Conservation (phyloP, 2,329 filamentous ascomycete genomes). For the Lizonia empirigonia region DNA sequence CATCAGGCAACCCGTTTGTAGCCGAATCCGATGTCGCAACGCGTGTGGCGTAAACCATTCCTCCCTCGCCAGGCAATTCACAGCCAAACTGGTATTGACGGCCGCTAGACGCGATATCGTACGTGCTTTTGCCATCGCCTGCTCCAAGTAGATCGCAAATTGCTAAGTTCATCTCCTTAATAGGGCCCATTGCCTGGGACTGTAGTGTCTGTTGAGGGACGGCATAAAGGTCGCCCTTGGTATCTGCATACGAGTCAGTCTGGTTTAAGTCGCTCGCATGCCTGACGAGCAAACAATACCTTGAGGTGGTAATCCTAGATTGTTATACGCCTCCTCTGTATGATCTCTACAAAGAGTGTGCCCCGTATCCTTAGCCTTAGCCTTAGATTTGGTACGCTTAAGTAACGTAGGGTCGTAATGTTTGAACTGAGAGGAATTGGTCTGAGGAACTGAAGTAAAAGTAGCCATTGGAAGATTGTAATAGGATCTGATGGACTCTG, state of each 20-base stretch:
- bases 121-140: background rate
- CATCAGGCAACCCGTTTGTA: constrained; percentile 14
- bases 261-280: background rate
- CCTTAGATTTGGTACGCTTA: background rate
- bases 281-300: background rate
- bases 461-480: background rate
- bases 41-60: constrained; percentile 10
- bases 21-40: constrained; percentile 13
- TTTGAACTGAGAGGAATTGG: background rate
- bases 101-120: background rate
- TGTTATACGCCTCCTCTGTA: background rate
- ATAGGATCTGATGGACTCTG: constrained; percentile 6
- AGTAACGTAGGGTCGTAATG: background rate
- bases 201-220: background rate
- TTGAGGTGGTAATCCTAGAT: background rate
- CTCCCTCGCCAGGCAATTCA: constrained; percentile 13
- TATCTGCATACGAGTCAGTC: background rate
- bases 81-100: constrained; percentile 14
- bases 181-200: background rate
- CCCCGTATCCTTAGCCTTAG: background rate
- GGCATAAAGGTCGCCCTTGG: background rate
- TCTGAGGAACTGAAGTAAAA: background rate
- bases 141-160: background rate
- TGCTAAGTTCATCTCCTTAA: background rate
- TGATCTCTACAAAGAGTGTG: background rate